phyloP scores from a whole-genome alignment of 1,284 basidiomycete genomes.

The Kalmanozyma brasiliensis region DNA sequence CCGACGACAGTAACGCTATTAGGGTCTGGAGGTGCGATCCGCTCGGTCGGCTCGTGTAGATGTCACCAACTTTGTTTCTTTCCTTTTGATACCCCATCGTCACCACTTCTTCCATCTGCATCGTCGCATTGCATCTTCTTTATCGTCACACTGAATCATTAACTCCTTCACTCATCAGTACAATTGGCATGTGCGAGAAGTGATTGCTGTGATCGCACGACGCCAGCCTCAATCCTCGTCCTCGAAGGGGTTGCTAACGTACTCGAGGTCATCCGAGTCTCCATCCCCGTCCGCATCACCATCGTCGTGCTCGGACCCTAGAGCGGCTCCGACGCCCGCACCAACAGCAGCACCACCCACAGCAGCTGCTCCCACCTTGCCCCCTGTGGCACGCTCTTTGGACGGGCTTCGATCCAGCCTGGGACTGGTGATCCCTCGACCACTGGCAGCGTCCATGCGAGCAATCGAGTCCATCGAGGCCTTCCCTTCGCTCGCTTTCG shows the following conservation, averaged over 20 bases:
- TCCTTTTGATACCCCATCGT: slow-evolving; percentile 1
- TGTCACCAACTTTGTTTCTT: neutral
- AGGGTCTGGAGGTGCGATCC: slow-evolving; percentile 53
- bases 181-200: neutral
- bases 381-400: slow-evolving; percentile 7
- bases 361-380: slow-evolving; percentile 6
- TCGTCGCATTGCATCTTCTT: slow-evolving; percentile 3
- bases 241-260: slow-evolving; percentile 61
- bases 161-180: neutral
- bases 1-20: slow-evolving; percentile 46
- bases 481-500: slow-evolving; percentile 1
- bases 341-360: slow-evolving; percentile 4
- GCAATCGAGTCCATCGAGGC: slow-evolving; percentile 28
- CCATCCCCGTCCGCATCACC: slow-evolving; percentile 40
- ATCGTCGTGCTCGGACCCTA: slow-evolving; percentile 13
- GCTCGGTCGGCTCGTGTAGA: slow-evolving; percentile 15
- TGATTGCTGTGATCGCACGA: slow-evolving; percentile 2
- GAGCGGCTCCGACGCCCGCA: slow-evolving; percentile 5
- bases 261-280: slow-evolving; percentile 57
- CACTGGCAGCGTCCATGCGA: slow-evolving; percentile 45
- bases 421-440: slow-evolving; percentile 41
- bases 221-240: slow-evolving; percentile 52
- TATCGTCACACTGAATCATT: neutral
- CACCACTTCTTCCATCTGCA: slow-evolving; percentile 2
- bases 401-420: slow-evolving; percentile 17